Conservation (phyloP, 1,139 yeast genomes). For the Scheffersomyces insectosa region DNA sequence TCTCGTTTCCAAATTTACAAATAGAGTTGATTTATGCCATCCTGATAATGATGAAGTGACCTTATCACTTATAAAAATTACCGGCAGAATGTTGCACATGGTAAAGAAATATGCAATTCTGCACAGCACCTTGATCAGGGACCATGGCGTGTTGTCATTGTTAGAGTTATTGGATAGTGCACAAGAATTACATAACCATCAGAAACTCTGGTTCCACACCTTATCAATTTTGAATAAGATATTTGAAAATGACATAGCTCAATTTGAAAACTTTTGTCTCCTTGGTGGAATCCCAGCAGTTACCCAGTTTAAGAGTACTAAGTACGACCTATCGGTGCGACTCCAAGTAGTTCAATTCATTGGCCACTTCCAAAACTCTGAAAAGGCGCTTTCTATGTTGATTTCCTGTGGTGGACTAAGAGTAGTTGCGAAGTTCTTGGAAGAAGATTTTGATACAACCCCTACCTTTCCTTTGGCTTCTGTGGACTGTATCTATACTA, state of each 20-base stretch:
- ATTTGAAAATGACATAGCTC: constrained; percentile 34
- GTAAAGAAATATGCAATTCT: constrained; percentile 44
- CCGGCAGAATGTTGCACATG: constrained; percentile 43
- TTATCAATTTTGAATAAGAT: constrained; percentile 43
- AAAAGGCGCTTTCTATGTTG: constrained; percentile 48
- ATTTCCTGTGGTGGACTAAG: constrained; percentile 59
- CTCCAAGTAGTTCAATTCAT: constrained; percentile 48
- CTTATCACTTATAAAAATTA: constrained; percentile 33
- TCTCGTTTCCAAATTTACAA: constrained; percentile 34
- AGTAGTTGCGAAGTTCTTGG: constrained; percentile 51
- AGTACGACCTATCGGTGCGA: constrained; percentile 38
- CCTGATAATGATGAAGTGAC: constrained; percentile 34
- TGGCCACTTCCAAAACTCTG: constrained; percentile 36
- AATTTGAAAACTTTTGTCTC: constrained; percentile 53
- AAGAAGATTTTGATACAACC: constrained; percentile 51
- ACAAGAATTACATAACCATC: constrained; percentile 30
- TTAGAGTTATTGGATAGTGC: constrained; percentile 48
- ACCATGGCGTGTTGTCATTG: constrained; percentile 51
- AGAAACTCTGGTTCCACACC: constrained; percentile 41
- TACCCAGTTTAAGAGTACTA: constrained; percentile 41
- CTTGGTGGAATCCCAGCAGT: constrained; percentile 60
- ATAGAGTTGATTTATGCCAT: constrained; percentile 32
- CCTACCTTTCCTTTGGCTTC: constrained; percentile 51
- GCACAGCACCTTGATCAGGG: constrained; percentile 45
- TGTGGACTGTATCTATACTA: constrained; percentile 45